A percentile compares a stretch with the other conserved stretches of the same genome.
These are phyloP conservation scores for Solanum ossicruentum DNA, from an alignment of 257 asterid species.

Conservation along the genomic window DNA sequence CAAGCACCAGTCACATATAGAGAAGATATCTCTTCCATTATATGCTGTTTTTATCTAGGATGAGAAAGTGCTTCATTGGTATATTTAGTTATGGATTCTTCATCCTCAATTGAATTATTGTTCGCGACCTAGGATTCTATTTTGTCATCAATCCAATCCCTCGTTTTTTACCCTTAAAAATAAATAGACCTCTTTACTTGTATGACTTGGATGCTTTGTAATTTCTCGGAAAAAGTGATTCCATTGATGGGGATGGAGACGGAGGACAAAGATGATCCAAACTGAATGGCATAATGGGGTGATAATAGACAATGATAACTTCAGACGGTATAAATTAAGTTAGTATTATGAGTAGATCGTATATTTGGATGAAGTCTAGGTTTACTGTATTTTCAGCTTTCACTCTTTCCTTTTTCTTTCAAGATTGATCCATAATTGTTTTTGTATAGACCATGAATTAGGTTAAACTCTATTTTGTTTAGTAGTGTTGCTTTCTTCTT, in stretches of 20 bases:
- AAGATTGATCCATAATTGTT: background rate
- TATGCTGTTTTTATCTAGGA: background rate
- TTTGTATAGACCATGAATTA: background rate
- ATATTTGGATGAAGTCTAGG: background rate
- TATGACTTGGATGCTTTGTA: background rate
- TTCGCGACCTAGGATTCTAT: background rate
- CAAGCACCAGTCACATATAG: background rate
- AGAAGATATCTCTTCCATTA: background rate
- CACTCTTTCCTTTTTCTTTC: background rate
- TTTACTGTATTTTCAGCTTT: background rate
- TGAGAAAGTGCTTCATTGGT: background rate
- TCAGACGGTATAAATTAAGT: background rate
- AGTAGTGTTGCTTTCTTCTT: slow-evolving; percentile 3
- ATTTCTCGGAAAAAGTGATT: background rate
- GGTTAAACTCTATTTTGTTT: background rate
- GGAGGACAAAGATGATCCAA: background rate
- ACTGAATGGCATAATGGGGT: background rate
- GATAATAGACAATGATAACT: background rate
- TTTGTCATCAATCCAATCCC: background rate
- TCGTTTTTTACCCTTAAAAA: background rate
- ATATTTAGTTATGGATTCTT: background rate
- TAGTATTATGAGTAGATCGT: background rate
- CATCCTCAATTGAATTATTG: background rate
- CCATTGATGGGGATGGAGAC: background rate
- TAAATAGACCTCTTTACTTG: background rate